Evolutionary conservation across 2,329 filamentous ascomycete genomes (phyloP).

Genomic region (Pseudogymnoascus sp.): DNA sequence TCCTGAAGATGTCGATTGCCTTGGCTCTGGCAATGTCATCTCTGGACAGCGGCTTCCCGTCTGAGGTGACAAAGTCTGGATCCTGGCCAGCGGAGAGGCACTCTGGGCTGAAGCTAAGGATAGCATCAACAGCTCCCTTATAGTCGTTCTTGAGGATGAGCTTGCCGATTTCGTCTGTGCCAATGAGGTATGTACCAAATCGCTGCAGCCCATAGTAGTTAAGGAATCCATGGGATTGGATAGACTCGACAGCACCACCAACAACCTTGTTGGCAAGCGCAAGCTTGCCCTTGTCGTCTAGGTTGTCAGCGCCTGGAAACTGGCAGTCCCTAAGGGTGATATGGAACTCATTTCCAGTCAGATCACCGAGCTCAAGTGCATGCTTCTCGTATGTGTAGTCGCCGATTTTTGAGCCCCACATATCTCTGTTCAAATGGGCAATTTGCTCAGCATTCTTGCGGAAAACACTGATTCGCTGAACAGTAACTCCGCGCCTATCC

Average conservation of each 20-base stretch:
- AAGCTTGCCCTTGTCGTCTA: slow-evolving; percentile 41
- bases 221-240: slow-evolving; percentile 73
- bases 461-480: slow-evolving; percentile 55
- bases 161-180: slow-evolving; percentile 77
- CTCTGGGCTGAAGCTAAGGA: slow-evolving; percentile 64
- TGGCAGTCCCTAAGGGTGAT: slow-evolving; percentile 84
- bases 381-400: slow-evolving; percentile 71
- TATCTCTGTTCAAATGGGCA: slow-evolving; percentile 54
- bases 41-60: slow-evolving; percentile 45
- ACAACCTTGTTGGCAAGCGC: slow-evolving; percentile 42
- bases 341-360: slow-evolving; percentile 84
- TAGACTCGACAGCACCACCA: slow-evolving; percentile 52
- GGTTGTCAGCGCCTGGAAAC: slow-evolving; percentile 40
- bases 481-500: slow-evolving; percentile 61
- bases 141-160: slow-evolving; percentile 78
- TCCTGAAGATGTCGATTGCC: slow-evolving; percentile 67
- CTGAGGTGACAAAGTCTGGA: slow-evolving; percentile 31
- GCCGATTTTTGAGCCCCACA: slow-evolving; percentile 56
- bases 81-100: slow-evolving; percentile 49
- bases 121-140: slow-evolving; percentile 67
- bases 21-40: slow-evolving; percentile 75
- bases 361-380: slow-evolving; percentile 71
- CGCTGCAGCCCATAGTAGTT: slow-evolving; percentile 98
- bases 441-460: slow-evolving; percentile 55
- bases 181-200: slow-evolving; percentile 80